Percentiles rank a stretch among this genome's conserved stretches.
Evolutionary conservation across 148 eudicot genomes (phyloP).

Genomic region (Oxyria digyna): DNA sequence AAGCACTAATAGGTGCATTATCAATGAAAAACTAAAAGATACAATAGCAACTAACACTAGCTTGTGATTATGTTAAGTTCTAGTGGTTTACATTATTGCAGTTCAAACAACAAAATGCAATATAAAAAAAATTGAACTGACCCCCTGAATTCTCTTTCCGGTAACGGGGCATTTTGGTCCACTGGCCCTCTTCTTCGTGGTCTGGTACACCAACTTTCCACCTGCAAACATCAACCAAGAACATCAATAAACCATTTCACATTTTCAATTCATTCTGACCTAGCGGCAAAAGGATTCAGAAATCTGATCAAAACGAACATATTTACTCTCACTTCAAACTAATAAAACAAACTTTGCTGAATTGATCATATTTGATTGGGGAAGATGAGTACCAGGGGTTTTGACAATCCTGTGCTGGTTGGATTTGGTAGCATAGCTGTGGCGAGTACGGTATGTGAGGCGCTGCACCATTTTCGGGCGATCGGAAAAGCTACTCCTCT

Average conservation of each 20-base stretch:
- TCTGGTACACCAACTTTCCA: conserved; percentile 39
- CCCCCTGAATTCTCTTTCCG: conserved; percentile 49
- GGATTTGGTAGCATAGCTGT: conserved; percentile 61
- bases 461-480: conserved; percentile 39
- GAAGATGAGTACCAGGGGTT: conserved; percentile 36
- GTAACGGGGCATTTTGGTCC: conserved; percentile 50
- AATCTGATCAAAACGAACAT: neutral
- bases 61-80: neutral
- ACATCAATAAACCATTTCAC: neutral
- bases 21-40: neutral
- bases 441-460: conserved; percentile 39
- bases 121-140: neutral
- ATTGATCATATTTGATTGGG: neutral
- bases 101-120: neutral
- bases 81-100: neutral
- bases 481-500: neutral
- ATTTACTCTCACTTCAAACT: neutral
- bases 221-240: conserved; percentile 14
- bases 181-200: conserved; percentile 45
- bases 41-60: neutral
- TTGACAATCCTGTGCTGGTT: conserved; percentile 54
- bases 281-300: neutral
- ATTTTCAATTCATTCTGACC: neutral
- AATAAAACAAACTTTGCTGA: neutral
- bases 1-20: conserved; percentile 11